These are phyloP conservation scores for Endocladia muricata DNA, from an alignment of 31 red algal species.

Conservation along the genomic window DNA sequence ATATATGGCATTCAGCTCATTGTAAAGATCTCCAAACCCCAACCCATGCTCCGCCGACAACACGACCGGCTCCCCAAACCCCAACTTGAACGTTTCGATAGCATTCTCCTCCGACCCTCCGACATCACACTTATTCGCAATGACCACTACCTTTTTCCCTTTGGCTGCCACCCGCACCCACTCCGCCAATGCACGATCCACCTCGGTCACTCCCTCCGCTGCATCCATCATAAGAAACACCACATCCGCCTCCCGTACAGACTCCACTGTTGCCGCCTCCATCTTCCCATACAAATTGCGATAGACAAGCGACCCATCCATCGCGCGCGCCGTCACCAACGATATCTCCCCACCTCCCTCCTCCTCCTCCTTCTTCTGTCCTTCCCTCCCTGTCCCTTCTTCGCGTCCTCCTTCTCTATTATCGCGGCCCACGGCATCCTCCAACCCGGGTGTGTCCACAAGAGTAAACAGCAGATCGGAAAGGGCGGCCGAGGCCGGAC, in stretches of 20 bases:
- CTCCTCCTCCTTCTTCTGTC: neutral
- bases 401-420: too few relatives aligned
- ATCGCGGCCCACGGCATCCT: constrained; percentile 50
- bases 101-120: constrained; percentile 25
- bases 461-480: constrained; percentile 80
- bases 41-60: constrained; percentile 78
- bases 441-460: constrained; percentile 93
- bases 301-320: constrained; percentile 36
- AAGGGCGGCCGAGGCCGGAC: constrained; percentile 46
- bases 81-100: constrained; percentile 71
- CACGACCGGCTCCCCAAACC: constrained; percentile 73
- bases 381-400: neutral
- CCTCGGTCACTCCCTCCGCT: constrained; percentile 47
- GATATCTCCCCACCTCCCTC: neutral
- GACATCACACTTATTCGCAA: constrained; percentile 93
- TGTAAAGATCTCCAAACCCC: constrained; percentile 88
- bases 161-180: constrained; percentile 52
- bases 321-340: constrained; percentile 32
- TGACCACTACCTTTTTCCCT: constrained; percentile 52
- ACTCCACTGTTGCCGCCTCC: constrained; percentile 41
- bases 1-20: constrained; percentile 20
- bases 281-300: constrained; percentile 63
- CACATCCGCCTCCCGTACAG: constrained; percentile 36
- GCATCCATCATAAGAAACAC: constrained; percentile 81
- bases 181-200: constrained; percentile 65